phyloP scores from a whole-genome alignment of 768 basidiomycete genomes.

The Lactifluus subvellereus region DNA sequence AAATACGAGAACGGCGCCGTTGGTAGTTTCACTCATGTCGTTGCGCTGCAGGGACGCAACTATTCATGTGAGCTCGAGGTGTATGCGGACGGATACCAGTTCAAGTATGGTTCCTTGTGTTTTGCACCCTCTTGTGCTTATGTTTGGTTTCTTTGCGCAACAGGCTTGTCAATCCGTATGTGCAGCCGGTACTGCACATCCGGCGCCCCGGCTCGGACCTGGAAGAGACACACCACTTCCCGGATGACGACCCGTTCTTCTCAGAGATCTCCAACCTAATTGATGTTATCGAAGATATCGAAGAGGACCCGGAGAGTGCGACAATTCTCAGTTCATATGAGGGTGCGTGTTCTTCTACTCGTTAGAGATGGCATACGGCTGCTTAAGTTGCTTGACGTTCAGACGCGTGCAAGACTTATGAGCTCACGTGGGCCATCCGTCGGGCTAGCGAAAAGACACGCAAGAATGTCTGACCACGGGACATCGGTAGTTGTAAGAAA shows the following conservation, averaged over 20 bases:
- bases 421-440: constrained; percentile 92
- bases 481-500: background rate
- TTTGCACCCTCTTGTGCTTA: constrained; percentile 5
- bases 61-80: constrained; percentile 96
- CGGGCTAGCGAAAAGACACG: constrained; percentile 67
- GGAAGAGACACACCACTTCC: constrained; percentile 65
- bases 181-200: constrained; percentile 80
- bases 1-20: constrained; percentile 96
- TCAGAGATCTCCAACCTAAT: constrained; percentile 88
- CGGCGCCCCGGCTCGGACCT: constrained; percentile 78
- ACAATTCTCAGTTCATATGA: constrained; percentile 82
- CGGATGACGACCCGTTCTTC: constrained; percentile 89
- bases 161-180: constrained; percentile 89
- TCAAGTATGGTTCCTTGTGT: constrained; percentile 48
- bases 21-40: constrained; percentile 85
- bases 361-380: background rate
- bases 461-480: constrained; percentile 20
- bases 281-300: constrained; percentile 84
- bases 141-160: background rate
- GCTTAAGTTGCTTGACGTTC: constrained; percentile 4
- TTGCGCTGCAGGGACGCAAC: constrained; percentile 85
- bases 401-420: constrained; percentile 86
- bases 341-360: constrained; percentile 41
- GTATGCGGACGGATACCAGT: constrained; percentile 86
- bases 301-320: constrained; percentile 74